Base-by-base conservation (phyloP, 106 monocot species). In the Phalaenopsis equestris region DNA sequence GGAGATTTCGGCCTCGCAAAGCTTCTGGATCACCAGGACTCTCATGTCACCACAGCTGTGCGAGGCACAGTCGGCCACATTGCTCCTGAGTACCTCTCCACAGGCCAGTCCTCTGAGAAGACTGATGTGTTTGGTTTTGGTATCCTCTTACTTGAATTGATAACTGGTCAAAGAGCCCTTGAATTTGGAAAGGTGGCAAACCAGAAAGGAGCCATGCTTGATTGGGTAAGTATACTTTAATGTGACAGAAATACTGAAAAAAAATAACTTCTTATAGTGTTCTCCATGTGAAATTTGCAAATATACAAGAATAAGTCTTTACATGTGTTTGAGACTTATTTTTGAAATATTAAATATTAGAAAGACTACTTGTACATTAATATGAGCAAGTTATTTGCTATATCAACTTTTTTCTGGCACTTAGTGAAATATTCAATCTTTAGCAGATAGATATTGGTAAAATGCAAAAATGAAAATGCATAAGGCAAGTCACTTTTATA, bases 161-260 rank as follows among this genome's bases (percentile, higher is more conserved):
- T 87, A 14, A 87, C 84, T 17, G 87, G 87, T 8, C 84, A 56
- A n/a, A 80, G 79, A 41, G 84, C 84, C 16, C 15, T 87, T 7
- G 87, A 87, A 82, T 87, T 84, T 19, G 84, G 84, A 21, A 87
- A 87, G 80, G 82, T 72, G 45, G 57, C 80, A 72, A 87, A 87
- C n/a, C 87, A 87, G 68, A 87, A 84, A 58, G 87, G 87, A 55
- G 81, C 74, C 23, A 81, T 81, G 75, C 81, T 81, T 45, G 81
- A 81, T 41, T 81, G 81, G 81, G 81, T 81, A 57, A 41, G 73
- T 45, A 80, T 42, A 10, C 9, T 56, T 72, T 72, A 4, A 72
- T 41, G 10, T 2, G 67, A 24, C 67, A 6, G 10, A 0, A 67
- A 24, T 8, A 56, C 56, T 56, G 56, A 56, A 12, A 56, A 56